phyloP scores from a whole-genome alignment of 495 filamentous ascomycete genomes.

The Clavariopsis aquatica region DNA sequence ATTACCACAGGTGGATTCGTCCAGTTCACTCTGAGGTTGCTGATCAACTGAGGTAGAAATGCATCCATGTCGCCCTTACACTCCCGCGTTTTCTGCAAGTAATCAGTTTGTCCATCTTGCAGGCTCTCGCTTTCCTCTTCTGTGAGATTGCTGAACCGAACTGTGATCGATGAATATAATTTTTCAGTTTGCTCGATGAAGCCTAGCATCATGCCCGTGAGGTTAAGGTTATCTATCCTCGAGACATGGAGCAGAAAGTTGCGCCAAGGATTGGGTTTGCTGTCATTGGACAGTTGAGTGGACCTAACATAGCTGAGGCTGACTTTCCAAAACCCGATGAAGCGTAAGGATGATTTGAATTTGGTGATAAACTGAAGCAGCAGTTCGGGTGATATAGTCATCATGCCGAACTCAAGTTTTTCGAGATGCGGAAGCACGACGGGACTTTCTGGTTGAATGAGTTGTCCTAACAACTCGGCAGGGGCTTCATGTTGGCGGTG shows the following conservation, averaged over 20 bases:
- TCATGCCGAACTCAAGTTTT: conserved; percentile 47
- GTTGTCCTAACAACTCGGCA: not conserved
- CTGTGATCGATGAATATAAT: not conserved
- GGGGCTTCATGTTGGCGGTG: not conserved
- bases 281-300: not conserved
- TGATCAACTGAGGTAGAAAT: conserved; percentile 1
- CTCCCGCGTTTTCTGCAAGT: not conserved
- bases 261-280: not conserved
- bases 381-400: conserved; percentile 10
- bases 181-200: not conserved
- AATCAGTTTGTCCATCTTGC: not conserved
- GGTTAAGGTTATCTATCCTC: not conserved
- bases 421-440: conserved; percentile 40
- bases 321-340: conserved; percentile 44
- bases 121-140: not conserved
- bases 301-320: conserved; percentile 15
- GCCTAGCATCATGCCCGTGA: not conserved
- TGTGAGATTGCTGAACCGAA: not conserved
- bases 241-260: not conserved
- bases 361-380: conserved; percentile 44
- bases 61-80: conserved; percentile 6
- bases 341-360: conserved; percentile 44
- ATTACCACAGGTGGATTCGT: not conserved
- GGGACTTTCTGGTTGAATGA: conserved; percentile 14
- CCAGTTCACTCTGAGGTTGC: not conserved